Conservation (phyloP, 768 basidiomycete species). For the Gymnopilus dilepis region DNA sequence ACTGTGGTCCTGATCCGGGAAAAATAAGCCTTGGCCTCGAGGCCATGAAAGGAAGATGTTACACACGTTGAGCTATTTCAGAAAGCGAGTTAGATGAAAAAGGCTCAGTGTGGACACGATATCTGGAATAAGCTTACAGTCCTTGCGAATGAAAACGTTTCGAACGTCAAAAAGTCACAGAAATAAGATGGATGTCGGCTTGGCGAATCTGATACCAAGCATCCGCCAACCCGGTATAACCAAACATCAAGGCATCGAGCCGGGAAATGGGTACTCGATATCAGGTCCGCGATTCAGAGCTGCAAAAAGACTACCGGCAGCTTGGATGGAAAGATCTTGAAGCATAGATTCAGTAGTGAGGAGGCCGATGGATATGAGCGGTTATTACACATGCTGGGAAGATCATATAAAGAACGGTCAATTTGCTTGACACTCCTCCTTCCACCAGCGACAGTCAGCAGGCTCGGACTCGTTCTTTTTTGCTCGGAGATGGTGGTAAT, state of each 20-base stretch:
- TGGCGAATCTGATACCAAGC: background rate
- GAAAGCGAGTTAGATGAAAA: conserved; percentile 11
- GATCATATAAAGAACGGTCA: background rate
- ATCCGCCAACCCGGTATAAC: conserved; percentile 2
- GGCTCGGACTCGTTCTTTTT: background rate
- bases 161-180: background rate
- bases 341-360: background rate
- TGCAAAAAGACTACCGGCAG: background rate
- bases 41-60: conserved; percentile 16
- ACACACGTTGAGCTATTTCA: conserved; percentile 21
- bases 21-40: conserved; percentile 19
- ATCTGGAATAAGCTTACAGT: conserved; percentile 7
- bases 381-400: background rate
- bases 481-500: conserved; percentile 14
- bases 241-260: background rate
- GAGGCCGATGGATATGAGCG: background rate
- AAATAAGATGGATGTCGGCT: conserved; percentile 1
- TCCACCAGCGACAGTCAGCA: background rate
- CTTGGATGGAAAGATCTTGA: background rate
- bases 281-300: background rate
- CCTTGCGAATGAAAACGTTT: conserved; percentile 2
- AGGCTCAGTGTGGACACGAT: conserved; percentile 5
- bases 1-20: conserved; percentile 11
- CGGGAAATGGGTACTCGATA: background rate
- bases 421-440: background rate